Evolutionary conservation across 257 asterid species (phyloP).

Genomic region (Cruciata laevipes): DNA sequence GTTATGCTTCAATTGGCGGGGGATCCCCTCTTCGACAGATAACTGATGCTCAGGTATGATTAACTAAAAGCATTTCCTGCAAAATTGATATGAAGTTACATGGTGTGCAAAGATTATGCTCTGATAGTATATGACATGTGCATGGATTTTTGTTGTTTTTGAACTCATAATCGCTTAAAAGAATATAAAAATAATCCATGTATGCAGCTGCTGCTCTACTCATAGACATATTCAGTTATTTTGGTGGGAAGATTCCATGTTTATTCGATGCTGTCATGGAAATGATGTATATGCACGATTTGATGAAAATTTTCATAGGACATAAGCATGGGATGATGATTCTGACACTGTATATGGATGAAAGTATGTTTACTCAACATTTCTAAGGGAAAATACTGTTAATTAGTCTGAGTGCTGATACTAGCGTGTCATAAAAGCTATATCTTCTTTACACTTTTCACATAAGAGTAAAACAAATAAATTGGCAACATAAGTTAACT

Average conservation of each 20-base stretch:
- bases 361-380: too few relatives aligned
- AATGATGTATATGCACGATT: not conserved
- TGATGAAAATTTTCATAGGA: not conserved
- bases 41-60: constrained; percentile 88
- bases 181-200: not conserved
- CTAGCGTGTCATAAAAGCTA: not conserved
- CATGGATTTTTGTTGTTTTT: not conserved
- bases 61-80: not conserved
- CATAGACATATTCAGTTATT: not conserved
- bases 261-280: constrained; percentile 4
- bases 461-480: not conserved
- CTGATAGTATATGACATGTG: not conserved
- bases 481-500: not conserved
- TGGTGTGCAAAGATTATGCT: not conserved
- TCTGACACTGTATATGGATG: not conserved
- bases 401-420: not conserved
- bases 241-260: not conserved
- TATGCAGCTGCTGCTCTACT: not conserved
- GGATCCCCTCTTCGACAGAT: constrained; percentile 98
- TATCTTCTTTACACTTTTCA: not conserved
- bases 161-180: not conserved
- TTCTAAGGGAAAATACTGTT: not conserved
- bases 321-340: not conserved
- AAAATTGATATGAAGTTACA: not conserved
- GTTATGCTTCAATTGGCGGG: constrained; percentile 98